Conservation (phyloP, 352 stramenopile genomes). For the Globisporangium radiosum region DNA sequence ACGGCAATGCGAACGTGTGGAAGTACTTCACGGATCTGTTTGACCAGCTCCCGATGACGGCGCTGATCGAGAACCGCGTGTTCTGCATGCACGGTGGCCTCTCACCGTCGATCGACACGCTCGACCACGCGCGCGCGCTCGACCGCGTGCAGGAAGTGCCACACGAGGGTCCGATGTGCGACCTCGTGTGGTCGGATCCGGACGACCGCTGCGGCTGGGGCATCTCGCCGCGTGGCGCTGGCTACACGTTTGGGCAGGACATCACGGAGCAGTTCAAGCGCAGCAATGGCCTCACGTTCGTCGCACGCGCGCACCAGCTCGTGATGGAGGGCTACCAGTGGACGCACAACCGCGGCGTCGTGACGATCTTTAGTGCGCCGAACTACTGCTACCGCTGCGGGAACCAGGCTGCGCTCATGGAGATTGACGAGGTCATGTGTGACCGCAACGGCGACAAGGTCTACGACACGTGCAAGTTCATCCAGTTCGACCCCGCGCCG, state of each 20-base stretch:
- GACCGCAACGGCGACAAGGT: slow-evolving; percentile 86
- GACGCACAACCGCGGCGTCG: slow-evolving; percentile 88
- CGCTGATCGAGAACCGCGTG: slow-evolving; percentile 84
- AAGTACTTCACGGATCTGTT: slow-evolving; percentile 90
- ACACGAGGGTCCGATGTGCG: slow-evolving; percentile 84
- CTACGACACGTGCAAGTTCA: slow-evolving; percentile 91
- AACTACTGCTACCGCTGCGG: slow-evolving; percentile 96
- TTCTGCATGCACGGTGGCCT: slow-evolving; percentile 89
- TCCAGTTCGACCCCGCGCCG: slow-evolving; percentile 88
- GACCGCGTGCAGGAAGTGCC: slow-evolving; percentile 85
- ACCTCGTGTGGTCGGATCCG: slow-evolving; percentile 86
- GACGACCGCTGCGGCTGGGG: slow-evolving; percentile 85
- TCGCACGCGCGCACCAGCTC: slow-evolving; percentile 84
- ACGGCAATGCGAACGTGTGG: slow-evolving; percentile 85
- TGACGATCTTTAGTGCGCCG: slow-evolving; percentile 91
- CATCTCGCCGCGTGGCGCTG: slow-evolving; percentile 79
- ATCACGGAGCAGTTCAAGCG: slow-evolving; percentile 89
- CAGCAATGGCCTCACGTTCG: slow-evolving; percentile 85
- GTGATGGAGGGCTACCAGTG: slow-evolving; percentile 94
- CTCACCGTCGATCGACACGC: slow-evolving; percentile 83
- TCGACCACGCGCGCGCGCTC: slow-evolving; percentile 79
- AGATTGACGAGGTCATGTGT: slow-evolving; percentile 90
- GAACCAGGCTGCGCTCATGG: slow-evolving; percentile 95
- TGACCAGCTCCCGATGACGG: slow-evolving; percentile 84
- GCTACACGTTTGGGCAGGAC: slow-evolving; percentile 86